Evolutionary conservation across 495 filamentous ascomycete species (phyloP), one percentile per base, ranked within the genome.

Genomic region (Hypoxylon crocopeplum): DNA sequence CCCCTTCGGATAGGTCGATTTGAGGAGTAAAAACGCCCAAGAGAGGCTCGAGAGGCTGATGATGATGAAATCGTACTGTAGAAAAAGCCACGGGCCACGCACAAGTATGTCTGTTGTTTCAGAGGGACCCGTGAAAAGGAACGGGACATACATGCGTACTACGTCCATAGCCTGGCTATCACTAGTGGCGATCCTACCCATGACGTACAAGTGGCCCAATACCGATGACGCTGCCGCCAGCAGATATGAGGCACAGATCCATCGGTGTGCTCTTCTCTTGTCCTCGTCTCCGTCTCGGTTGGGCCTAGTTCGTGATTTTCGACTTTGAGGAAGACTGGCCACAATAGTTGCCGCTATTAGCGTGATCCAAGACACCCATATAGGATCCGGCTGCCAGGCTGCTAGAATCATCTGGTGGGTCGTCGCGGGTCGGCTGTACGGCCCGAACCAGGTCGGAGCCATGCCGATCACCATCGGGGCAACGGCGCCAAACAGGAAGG

Each of bases 31-130:
- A 27, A 27, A 69, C 7, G 50, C 56, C 64, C 64, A 68, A 8
- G 38, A 40, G 20, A 68, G 19, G 20, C 56, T 64, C 25, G 64
- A 48, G 2, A 60, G 22, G n/a, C 40, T 40, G 27, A 64, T 56
- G 42, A 68, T 68, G 11, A 55, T 54, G 12, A 56, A n/a, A 51
- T 68, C 64, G 17, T 48, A 64, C 37, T 68, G 59, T 7, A 68
- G 55, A 29, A 60, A 68, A 5, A 68, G 48, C 36, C 53, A 66
- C 3, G 66, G 42, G 1, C 62, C 57, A 2, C 49, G 34, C 10
- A 52, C 55, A 19, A 68, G 22, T 8, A 52, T 25, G 17, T 64
- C 25, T 5, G 29, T 40, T 24, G n/a, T 15, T 7, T 48, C 47
- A 22, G 56, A 17, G 10, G 57, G 62, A 1, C 62, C 56, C 3